Evolutionary conservation across 1,284 basidiomycete genomes (phyloP).

Genomic region (Veloboletus limbatus): DNA sequence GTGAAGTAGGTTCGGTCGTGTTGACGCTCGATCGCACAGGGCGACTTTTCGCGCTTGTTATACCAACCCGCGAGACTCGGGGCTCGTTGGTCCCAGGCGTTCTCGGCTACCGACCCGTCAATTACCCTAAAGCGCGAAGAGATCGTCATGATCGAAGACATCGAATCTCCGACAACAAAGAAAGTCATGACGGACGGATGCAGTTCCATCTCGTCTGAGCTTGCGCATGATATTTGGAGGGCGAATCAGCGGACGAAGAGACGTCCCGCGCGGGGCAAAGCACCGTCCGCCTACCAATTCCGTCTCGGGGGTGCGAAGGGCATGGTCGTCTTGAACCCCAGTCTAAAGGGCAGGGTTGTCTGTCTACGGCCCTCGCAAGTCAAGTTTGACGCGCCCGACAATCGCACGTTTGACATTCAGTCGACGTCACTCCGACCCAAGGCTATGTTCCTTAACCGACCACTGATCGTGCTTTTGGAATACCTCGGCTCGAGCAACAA

Average conservation of each 20-base stretch:
- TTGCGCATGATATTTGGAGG: constrained; percentile 36
- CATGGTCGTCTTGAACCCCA: constrained; percentile 45
- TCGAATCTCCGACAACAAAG: constrained; percentile 15
- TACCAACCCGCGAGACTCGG: constrained; percentile 45
- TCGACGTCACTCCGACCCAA: constrained; percentile 41
- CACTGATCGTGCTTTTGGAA: constrained; percentile 47
- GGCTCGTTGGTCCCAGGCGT: constrained; percentile 54
- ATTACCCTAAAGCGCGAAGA: constrained; percentile 35
- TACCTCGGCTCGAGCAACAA: constrained; percentile 33
- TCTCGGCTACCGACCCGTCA: constrained; percentile 47
- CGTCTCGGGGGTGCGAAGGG: constrained; percentile 45
- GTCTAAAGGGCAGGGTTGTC: constrained; percentile 35
- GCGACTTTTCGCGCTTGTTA: constrained; percentile 36
- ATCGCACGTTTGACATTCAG: constrained; percentile 45
- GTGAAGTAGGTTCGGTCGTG: background rate
- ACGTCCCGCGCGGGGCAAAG: constrained; percentile 9
- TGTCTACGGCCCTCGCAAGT: constrained; percentile 45
- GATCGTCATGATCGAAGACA: constrained; percentile 32
- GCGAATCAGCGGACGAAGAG: constrained; percentile 25
- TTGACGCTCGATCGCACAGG: constrained; percentile 27
- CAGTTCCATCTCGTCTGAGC: constrained; percentile 40
- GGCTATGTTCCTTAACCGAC: constrained; percentile 41
- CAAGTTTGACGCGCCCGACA: constrained; percentile 44
- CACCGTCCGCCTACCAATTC: constrained; percentile 41
- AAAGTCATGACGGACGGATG: constrained; percentile 48